Base-by-base conservation (phyloP, 2,329 filamentous ascomycete species). In the Penicillium sp. region DNA sequence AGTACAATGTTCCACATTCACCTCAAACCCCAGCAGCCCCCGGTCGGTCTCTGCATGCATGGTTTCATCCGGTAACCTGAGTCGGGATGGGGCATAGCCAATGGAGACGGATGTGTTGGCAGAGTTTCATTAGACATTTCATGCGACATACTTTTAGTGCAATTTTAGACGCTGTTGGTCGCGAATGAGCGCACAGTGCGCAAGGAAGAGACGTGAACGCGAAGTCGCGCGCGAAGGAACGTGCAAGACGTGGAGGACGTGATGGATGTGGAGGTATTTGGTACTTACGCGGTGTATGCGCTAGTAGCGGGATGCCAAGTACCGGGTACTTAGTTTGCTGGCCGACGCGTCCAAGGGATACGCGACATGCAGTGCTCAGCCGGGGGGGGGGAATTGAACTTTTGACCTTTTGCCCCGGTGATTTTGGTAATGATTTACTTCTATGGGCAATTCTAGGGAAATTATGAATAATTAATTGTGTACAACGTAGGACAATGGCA, bases 281-380 rank as follows among this genome's bases (percentile, higher is more conserved):
- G 27, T 57, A 57, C 55, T 48, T 53, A 41, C 42, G 49, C 29
- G 42, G 6, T 36, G 27, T 44, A 45, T 33, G 21, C 36, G 23
- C 33, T 21, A 27, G 41, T 31, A 31, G 8, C 27, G 21, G 27
- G 21, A 53, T n/a, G 6, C 27, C 27, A 23, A 53, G 55, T 57
- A 57, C 49, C 23, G 19, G 29, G 43, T 57, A 57, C 55, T 29
- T 57, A 4, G 15, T 4, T 13, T 33, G 29, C 39, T 53, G 41
- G 47, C 36, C 6, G 55, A 57, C 55, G 55, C 55, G 55, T 57
- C 23, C 36, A 53, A 57, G 55, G 65, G 65, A 64, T 62, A 45
- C 47, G 53, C 35, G 47, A 53, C 31, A 39, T 43, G 47, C 29
- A 53, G 33, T 45, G 31, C 17, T 31, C 48, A 51, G 36, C 27